Conservation (phyloP, 495 filamentous ascomycete species). For the Podospora tetraspora region DNA sequence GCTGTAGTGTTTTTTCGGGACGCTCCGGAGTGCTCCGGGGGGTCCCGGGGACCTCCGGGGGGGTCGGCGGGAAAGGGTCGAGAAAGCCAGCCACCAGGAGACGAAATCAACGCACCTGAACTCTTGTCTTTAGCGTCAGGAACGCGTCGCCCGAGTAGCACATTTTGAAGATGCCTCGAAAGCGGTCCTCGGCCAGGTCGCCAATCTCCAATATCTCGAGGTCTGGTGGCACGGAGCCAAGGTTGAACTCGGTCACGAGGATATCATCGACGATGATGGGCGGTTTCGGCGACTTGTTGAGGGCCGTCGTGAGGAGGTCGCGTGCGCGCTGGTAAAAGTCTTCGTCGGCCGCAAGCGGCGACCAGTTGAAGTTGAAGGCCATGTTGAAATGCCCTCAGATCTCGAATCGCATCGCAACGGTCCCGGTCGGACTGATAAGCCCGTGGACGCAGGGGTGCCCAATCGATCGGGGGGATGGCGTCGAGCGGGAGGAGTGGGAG, state of each 20-base stretch:
- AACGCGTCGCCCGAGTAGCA: constrained; percentile 93
- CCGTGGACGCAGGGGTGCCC: constrained; percentile 12
- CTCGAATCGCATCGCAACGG: constrained; percentile 31
- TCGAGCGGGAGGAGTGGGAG: neutral
- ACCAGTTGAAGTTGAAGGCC: constrained; percentile 99
- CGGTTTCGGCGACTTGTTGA: constrained; percentile 97
- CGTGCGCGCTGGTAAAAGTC: constrained; percentile 84
- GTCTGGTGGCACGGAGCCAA: constrained; percentile 85
- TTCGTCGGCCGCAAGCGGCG: constrained; percentile 91
- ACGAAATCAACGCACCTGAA: constrained; percentile 58
- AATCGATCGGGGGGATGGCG: neutral
- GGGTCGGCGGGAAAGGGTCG: neutral
- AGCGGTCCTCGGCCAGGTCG: constrained; percentile 92
- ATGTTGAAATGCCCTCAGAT: constrained; percentile 53
- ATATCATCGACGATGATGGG: constrained; percentile 99
- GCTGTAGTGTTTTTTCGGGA: neutral
- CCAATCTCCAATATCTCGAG: constrained; percentile 96
- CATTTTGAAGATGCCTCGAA: constrained; percentile 98
- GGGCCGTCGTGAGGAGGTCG: constrained; percentile 86
- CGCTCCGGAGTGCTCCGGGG: neutral
- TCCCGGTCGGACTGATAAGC: constrained; percentile 17
- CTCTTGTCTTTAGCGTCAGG: constrained; percentile 86
- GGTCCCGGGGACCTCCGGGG: neutral
- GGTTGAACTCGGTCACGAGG: constrained; percentile 93
- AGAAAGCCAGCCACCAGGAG: neutral